phyloP scores from a whole-genome alignment of 805 yeast species.

The Wickerhamomyces ciferrii region DNA sequence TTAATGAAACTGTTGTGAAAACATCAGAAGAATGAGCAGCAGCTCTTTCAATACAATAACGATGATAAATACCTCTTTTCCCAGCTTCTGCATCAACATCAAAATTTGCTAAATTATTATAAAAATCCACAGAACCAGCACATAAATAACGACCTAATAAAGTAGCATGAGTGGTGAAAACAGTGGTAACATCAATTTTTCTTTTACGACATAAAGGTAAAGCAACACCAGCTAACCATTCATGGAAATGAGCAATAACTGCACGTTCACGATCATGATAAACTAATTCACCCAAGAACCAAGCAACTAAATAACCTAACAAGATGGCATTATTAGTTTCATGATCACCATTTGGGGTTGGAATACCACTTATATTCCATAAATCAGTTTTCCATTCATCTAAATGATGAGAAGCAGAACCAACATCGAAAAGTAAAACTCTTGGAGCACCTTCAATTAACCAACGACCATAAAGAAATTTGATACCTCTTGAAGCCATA shows the following conservation, averaged over 20 bases:
- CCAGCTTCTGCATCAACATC: conserved; percentile 99
- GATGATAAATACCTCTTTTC: conserved; percentile 92
- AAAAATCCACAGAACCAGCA: conserved; percentile 95
- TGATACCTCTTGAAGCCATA: conserved; percentile 79
- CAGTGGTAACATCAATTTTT: conserved; percentile 87
- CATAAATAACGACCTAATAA: conserved; percentile 90
- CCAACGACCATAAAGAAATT: conserved; percentile 91
- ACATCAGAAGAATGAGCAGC: conserved; percentile 96
- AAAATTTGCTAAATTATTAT: conserved; percentile 81
- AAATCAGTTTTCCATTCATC: conserved; percentile 94
- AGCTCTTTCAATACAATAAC: conserved; percentile 94
- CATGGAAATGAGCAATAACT: conserved; percentile 91
- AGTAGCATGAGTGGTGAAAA: conserved; percentile 97
- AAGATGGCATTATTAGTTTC: conserved; percentile 92
- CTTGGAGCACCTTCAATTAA: conserved; percentile 96
- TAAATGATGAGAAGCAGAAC: conserved; percentile 63
- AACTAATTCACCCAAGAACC: conserved; percentile 96
- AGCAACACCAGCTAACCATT: conserved; percentile 97
- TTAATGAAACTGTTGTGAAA: conserved; percentile 94
- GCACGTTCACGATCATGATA: conserved; percentile 81
- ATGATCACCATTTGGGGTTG: conserved; percentile 82
- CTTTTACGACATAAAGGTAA: conserved; percentile 89
- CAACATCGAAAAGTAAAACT: conserved; percentile 81
- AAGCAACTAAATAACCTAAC: conserved; percentile 89
- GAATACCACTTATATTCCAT: conserved; percentile 89